Base-by-base conservation (phyloP, 2,329 filamentous ascomycete species). In the Zymoseptoria brevis region DNA sequence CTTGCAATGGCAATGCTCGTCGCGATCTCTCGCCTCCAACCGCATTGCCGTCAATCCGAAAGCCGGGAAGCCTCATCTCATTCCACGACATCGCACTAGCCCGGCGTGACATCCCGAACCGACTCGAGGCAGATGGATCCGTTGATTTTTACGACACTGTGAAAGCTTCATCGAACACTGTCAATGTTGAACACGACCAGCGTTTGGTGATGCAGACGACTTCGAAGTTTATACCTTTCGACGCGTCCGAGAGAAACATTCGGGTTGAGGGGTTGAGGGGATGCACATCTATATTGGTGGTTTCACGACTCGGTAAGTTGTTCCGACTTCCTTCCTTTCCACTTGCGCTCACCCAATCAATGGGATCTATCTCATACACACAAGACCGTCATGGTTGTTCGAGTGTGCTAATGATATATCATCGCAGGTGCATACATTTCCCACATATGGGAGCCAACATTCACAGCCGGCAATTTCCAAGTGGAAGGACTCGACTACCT, bases 381-480 rank as follows among this genome's bases (percentile, higher is more conserved):
- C 35, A 41, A 41, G 11, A 4, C 11, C 1, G 4, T 13, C 51
- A 19, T 29, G 29, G 7, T 29, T 8, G 8, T 6, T 29, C 26
- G 26, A 29, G 26, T 29, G 13, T 53, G 6, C 51, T 53, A 21
- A 53, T 29, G 7, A 29, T 29, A 21, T 8, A 16, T 29, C 26
- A 53, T 53, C 29, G 51, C 29, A 53, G 51, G 51, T 22, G 51
- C 51, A 29, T 53, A 53, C 22, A 53, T 53, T 11, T 53, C 51
- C 22, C 51, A 53, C 22, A 22, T 53, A 6, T 53, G 51, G 51
- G 51, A 53, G 21, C 51, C 51, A 19, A 26, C 51, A 4, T 53
- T 53, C 11, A 53, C 51, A 24, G 51, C 16, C 1, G 21, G 21
- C 11, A 26, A 53, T 21, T 53, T 24, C 7, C 51, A 53, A 29